Base-by-base conservation (phyloP, 2,329 filamentous ascomycete species). In the Tolypocladium paradoxum region DNA sequence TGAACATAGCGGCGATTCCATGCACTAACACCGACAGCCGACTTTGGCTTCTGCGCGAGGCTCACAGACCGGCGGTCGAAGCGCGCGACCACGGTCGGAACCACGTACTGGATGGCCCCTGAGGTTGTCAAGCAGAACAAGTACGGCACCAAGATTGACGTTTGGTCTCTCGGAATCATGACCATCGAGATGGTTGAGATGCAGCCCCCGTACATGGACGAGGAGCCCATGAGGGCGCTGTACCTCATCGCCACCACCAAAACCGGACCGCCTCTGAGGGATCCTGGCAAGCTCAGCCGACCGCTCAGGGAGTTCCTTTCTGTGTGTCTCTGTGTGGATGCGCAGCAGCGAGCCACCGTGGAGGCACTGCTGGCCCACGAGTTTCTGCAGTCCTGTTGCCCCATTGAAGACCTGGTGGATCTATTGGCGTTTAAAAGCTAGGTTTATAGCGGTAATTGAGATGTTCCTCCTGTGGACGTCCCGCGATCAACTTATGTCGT, bases 131-230 rank as follows among this genome's bases (percentile, higher is more conserved):
- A 97, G 76, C 93, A 97, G 70, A 97, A 97, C 76, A 92, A 96
- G 71, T 99, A 99, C 65, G 93, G 92, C 40, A 88, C 88, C 66
- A 97, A 97, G 77, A 92, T 97, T 57, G 93, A 99, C 67, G 96
- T 97, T 66, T 99, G 93, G 93, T 96, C 91, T 31, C 76, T 99
- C 56, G 93, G 93, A 65, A 99, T 99, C 73, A 99, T 97, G 93
- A 92, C 93, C 27, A 97, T 99, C 65, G 93, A 99, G 73, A 96
- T 99, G 93, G 97, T 97, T 65, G 93, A 99, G 69, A 95, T 90
- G 22, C 93, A 99, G 70, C 93, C 93, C 6, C 93, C 93, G 0
- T 99, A 99, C 69, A 82, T 97, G 38, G 97, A 97, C 72, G 93
- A 97, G 72, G 92, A 97, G 70, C 93, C 93, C 0, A 81, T 99